Conservation (phyloP, 2,329 filamentous ascomycete genomes). For the Trichoderma gracile region DNA sequence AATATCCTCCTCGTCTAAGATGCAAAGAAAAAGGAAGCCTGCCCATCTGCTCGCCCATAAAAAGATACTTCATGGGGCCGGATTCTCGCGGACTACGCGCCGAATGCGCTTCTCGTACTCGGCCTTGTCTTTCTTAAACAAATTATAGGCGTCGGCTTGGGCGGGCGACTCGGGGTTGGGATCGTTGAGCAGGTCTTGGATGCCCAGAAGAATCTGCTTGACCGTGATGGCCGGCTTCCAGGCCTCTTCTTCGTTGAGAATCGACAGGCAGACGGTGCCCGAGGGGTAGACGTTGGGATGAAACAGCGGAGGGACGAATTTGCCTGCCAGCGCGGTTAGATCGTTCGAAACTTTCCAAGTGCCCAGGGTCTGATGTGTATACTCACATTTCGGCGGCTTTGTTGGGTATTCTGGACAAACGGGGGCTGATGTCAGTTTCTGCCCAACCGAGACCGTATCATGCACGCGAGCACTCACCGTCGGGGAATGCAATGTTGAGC, state of each 20-base stretch:
- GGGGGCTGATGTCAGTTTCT: conserved; percentile 25
- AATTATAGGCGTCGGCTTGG: conserved; percentile 94
- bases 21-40: neutral
- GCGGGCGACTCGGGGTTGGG: conserved; percentile 96
- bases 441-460: conserved; percentile 3
- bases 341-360: neutral
- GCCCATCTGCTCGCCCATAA: neutral
- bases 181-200: conserved; percentile 93
- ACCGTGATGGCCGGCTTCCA: conserved; percentile 99
- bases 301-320: conserved; percentile 93
- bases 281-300: conserved; percentile 99
- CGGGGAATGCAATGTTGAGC: conserved; percentile 86
- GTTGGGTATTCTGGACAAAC: conserved; percentile 81
- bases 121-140: conserved; percentile 84
- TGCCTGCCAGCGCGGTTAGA: conserved; percentile 59
- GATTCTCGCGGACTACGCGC: conserved; percentile 86
- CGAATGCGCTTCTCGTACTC: conserved; percentile 90
- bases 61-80: conserved; percentile 58
- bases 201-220: conserved; percentile 94
- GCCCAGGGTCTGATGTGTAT: conserved; percentile 26
- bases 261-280: conserved; percentile 94
- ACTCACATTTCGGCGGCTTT: conserved; percentile 95
- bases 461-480: conserved; percentile 61
- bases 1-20: conserved; percentile 8
- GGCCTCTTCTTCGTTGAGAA: conserved; percentile 95